These are phyloP conservation scores for Saccharomycopsis phalli DNA, from an alignment of 1,139 yeast genomes.

Conservation along the genomic window DNA sequence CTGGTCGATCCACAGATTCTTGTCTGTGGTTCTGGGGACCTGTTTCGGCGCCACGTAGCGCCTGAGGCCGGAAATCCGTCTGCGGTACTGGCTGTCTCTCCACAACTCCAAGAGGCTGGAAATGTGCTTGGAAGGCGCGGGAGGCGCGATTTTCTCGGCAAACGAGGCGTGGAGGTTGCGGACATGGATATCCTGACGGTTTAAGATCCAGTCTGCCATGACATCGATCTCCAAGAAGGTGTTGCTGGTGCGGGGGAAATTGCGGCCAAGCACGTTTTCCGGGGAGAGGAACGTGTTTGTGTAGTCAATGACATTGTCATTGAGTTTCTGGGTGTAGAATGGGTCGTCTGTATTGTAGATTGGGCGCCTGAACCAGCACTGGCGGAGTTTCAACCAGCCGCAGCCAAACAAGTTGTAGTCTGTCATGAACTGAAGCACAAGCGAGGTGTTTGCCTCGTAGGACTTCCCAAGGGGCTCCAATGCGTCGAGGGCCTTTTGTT, in stretches of 20 bases:
- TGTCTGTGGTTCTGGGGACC: conserved; percentile 1
- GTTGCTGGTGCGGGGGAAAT: conserved; percentile 46
- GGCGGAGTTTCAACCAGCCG: conserved; percentile 49
- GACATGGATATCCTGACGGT: conserved; percentile 39
- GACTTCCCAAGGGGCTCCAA: conserved; percentile 42
- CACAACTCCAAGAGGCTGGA: conserved; percentile 55
- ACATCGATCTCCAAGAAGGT: conserved; percentile 65
- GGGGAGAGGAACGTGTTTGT: conserved; percentile 1
- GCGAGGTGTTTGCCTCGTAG: conserved; percentile 79
- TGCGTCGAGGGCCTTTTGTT: conserved; percentile 50
- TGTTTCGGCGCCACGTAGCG: conserved; percentile 25
- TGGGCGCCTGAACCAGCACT: conserved; percentile 31
- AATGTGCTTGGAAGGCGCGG: conserved; percentile 31
- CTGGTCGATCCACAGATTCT: conserved; percentile 34
- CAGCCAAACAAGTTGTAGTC: conserved; percentile 85
- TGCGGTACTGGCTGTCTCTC: conserved; percentile 51
- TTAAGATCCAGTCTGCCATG: conserved; percentile 46
- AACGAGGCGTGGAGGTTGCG: conserved; percentile 45
- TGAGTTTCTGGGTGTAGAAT: conserved; percentile 14
- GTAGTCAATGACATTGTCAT: conserved; percentile 9
- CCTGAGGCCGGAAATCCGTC: conserved; percentile 34
- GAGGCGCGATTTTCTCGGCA: conserved; percentile 28
- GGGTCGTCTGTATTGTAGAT: conserved; percentile 22
- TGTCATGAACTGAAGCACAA: conserved; percentile 61
- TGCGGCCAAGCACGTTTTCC: background rate